A percentile compares a stretch with the other conserved stretches of the same genome.
These are phyloP conservation scores for Moesziomyces antarcticus DNA, from an alignment of 1,284 basidiomycete genomes.

Conservation along the genomic window DNA sequence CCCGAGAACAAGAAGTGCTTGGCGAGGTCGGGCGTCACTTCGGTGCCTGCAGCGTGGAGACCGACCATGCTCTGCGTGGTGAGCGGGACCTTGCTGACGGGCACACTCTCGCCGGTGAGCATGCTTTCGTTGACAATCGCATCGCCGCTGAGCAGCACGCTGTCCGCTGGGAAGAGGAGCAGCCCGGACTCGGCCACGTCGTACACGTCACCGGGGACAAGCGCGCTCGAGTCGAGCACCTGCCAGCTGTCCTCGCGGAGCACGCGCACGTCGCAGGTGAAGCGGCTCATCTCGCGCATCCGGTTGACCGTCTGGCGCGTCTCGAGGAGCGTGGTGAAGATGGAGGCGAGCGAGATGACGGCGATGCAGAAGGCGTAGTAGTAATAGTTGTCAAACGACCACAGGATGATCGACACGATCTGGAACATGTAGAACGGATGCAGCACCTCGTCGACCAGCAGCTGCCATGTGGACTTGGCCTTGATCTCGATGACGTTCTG, in stretches of 20 bases:
- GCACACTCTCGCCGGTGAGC: conserved; percentile 95
- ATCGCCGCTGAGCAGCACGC: conserved; percentile 91
- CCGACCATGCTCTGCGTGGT: conserved; percentile 48
- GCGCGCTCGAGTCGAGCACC: conserved; percentile 77
- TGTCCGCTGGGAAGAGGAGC: conserved; percentile 85
- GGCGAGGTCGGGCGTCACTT: conserved; percentile 77
- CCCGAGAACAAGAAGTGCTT: conserved; percentile 92
- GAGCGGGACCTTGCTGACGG: conserved; percentile 85
- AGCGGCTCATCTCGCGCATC: conserved; percentile 97
- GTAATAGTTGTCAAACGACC: conserved; percentile 89
- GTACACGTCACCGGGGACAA: conserved; percentile 93
- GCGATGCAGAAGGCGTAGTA: conserved; percentile 99
- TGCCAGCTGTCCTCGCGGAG: conserved; percentile 74
- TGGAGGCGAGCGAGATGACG: conserved; percentile 87
- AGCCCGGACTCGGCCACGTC: conserved; percentile 84
- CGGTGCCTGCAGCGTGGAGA: conserved; percentile 51
- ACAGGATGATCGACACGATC: conserved; percentile 91
- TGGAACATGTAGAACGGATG: conserved; percentile 79
- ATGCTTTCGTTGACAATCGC: conserved; percentile 98
- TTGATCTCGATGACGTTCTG: conserved; percentile 90
- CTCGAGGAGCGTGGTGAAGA: conserved; percentile 87
- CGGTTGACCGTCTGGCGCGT: conserved; percentile 86
- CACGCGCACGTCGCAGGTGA: conserved; percentile 82
- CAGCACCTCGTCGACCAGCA: conserved; percentile 80
- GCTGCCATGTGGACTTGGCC: conserved; percentile 81